These are phyloP conservation scores for Ampelomyces quisqualis DNA, from an alignment of 2,329 filamentous ascomycete species.

Conservation along the genomic window DNA sequence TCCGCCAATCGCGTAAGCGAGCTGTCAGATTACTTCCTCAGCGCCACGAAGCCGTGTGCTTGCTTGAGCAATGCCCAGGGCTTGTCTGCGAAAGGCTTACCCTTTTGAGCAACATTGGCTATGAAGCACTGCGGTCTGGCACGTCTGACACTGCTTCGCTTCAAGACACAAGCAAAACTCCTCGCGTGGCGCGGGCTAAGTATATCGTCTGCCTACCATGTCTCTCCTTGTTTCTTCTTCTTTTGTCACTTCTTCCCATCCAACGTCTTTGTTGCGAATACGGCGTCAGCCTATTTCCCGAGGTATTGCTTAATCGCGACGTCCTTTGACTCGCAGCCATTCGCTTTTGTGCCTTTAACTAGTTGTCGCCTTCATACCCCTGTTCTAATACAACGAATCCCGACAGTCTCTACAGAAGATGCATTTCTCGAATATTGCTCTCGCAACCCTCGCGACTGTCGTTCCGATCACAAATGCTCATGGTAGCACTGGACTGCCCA, in stretches of 20 bases:
- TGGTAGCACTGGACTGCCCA: conserved; percentile 32
- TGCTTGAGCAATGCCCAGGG: neutral
- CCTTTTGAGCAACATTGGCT: neutral
- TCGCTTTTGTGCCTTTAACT: neutral
- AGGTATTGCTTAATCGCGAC: neutral
- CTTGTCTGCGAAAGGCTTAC: neutral
- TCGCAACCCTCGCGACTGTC: conserved; percentile 33
- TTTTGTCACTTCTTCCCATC: neutral
- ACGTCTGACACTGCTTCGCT: neutral
- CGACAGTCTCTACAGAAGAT: conserved; percentile 17
- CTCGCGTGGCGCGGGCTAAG: neutral
- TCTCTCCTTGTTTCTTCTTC: neutral
- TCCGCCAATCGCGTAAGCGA: conserved; percentile 1
- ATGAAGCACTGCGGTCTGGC: neutral
- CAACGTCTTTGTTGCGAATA: neutral
- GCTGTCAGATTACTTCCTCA: neutral
- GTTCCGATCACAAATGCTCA: conserved; percentile 37
- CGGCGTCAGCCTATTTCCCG: neutral
- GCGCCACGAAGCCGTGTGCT: neutral
- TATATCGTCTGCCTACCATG: neutral
- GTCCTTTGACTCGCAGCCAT: conserved; percentile 1
- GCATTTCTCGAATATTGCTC: conserved; percentile 35
- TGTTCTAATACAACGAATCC: neutral
- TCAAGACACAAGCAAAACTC: neutral
- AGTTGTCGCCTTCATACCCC: neutral